These are phyloP conservation scores for Fusarium pininemorale DNA, from an alignment of 2,329 filamentous ascomycete genomes.

Conservation along the genomic window DNA sequence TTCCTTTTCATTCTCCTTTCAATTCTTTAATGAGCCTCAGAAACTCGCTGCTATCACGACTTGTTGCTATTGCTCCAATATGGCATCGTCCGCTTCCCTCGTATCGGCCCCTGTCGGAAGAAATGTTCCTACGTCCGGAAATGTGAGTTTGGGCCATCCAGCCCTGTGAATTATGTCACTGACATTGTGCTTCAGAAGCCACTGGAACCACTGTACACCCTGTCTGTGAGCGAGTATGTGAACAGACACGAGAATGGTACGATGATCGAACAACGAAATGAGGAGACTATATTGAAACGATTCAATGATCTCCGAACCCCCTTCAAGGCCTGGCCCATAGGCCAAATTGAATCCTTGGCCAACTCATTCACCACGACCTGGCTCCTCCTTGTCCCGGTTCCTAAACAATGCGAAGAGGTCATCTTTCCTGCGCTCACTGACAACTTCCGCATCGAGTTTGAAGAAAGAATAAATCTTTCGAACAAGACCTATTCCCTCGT, in stretches of 20 bases:
- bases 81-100: background rate
- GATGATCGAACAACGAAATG: conserved; percentile 48
- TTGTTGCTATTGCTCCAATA: background rate
- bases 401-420: conserved; percentile 22
- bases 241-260: conserved; percentile 46
- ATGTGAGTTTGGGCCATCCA: background rate
- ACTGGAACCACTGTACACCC: conserved; percentile 25
- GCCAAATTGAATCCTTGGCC: conserved; percentile 41
- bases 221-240: conserved; percentile 41
- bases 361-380: conserved; percentile 46
- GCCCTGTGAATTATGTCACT: background rate
- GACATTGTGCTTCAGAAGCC: conserved; percentile 3
- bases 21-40: background rate
- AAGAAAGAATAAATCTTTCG: conserved; percentile 24
- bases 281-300: conserved; percentile 35
- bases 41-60: background rate
- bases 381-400: conserved; percentile 45
- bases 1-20: background rate
- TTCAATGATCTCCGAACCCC: conserved; percentile 38
- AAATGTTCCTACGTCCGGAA: background rate
- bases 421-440: conserved; percentile 44
- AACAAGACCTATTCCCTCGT: conserved; percentile 39
- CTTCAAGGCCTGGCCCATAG: conserved; percentile 45
- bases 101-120: background rate
- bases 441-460: conserved; percentile 43